Conservation (phyloP, 768 basidiomycete species). For the Boletus reticulatus region DNA sequence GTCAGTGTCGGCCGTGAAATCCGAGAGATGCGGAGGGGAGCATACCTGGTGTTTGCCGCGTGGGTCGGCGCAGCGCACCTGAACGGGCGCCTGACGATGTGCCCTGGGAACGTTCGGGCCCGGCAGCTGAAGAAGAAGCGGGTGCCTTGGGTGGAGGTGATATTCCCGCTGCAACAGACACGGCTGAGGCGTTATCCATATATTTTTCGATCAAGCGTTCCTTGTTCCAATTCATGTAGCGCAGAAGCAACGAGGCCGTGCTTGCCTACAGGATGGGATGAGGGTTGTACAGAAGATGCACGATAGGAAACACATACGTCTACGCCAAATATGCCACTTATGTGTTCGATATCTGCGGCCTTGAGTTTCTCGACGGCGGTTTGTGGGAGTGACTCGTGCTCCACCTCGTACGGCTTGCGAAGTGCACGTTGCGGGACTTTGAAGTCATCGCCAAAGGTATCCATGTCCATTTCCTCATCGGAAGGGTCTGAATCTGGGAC, state of each 20-base stretch:
- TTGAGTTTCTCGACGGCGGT: conserved; percentile 75
- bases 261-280: conserved; percentile 44
- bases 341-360: conserved; percentile 77
- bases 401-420: conserved; percentile 78
- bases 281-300: neutral
- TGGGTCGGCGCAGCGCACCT: conserved; percentile 26
- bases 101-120: conserved; percentile 34
- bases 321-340: conserved; percentile 83
- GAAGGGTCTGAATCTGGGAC: conserved; percentile 39
- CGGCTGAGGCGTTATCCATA: conserved; percentile 83
- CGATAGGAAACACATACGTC: conserved; percentile 57
- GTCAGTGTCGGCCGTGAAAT: neutral
- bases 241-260: conserved; percentile 74
- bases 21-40: neutral
- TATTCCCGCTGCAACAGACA: conserved; percentile 76
- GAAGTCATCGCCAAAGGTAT: conserved; percentile 62
- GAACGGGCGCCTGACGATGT: conserved; percentile 25
- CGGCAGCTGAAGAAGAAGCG: conserved; percentile 23
- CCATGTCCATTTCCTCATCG: conserved; percentile 71
- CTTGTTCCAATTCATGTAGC: conserved; percentile 91
- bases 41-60: conserved; percentile 28
- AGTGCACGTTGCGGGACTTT: conserved; percentile 52
- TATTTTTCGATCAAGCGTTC: conserved; percentile 95
- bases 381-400: conserved; percentile 76
- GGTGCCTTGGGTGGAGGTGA: conserved; percentile 32